Evolutionary conservation across 2,329 filamentous ascomycete species (phyloP).

Genomic region (Chaetomiaceae sp.): DNA sequence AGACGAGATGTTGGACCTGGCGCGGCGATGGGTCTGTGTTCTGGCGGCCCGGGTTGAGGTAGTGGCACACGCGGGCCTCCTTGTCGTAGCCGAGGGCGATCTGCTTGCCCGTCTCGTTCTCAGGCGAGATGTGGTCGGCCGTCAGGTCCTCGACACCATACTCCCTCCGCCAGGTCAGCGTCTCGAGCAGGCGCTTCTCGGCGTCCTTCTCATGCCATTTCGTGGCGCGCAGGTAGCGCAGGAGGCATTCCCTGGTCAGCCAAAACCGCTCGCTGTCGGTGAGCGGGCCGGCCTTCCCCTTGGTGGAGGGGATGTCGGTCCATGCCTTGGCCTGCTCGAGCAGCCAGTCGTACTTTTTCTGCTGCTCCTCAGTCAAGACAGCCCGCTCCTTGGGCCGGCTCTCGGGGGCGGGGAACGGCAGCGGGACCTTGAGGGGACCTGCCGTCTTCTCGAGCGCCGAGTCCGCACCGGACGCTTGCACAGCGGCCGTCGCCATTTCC

Average conservation of each 20-base stretch:
- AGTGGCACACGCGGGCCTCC: slow-evolving; percentile 79
- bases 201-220: slow-evolving; percentile 81
- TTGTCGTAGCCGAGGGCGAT: slow-evolving; percentile 84
- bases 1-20: slow-evolving; percentile 91
- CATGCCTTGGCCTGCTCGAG: slow-evolving; percentile 66
- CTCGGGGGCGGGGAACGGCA: slow-evolving; percentile 51
- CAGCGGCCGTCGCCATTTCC: slow-evolving; percentile 18
- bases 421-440: slow-evolving; percentile 38
- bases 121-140: slow-evolving; percentile 80
- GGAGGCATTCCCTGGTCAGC: slow-evolving; percentile 85
- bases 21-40: slow-evolving; percentile 84
- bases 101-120: slow-evolving; percentile 97
- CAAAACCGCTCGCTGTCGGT: slow-evolving; percentile 80
- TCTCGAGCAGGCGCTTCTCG: slow-evolving; percentile 72
- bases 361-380: slow-evolving; percentile 68
- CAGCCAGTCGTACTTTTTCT: slow-evolving; percentile 74
- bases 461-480: slow-evolving; percentile 6
- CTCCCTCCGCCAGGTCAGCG: slow-evolving; percentile 82
- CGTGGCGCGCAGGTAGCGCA: slow-evolving; percentile 88
- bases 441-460: slow-evolving; percentile 21
- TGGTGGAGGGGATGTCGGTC: slow-evolving; percentile 60
- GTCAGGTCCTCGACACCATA: slow-evolving; percentile 79
- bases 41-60: slow-evolving; percentile 83
- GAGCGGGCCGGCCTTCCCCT: slow-evolving; percentile 59
- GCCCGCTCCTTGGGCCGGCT: slow-evolving; percentile 53